phyloP scores from a whole-genome alignment of 148 eudicot species.

The Cornus kousa region DNA sequence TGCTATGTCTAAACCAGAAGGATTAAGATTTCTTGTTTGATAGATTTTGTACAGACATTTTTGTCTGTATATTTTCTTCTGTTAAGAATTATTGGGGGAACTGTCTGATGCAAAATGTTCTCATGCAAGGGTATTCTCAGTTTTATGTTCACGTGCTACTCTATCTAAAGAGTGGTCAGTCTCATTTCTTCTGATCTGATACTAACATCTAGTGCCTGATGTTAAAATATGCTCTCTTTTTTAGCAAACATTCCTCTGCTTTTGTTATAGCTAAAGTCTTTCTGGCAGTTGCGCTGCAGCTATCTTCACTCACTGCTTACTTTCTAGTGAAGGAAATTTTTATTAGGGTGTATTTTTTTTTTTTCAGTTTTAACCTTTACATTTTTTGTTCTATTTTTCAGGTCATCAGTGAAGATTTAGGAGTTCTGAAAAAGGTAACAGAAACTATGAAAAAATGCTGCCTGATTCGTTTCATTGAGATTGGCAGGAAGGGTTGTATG shows the following conservation, averaged over 20 bases:
- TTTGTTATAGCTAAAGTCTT: background rate
- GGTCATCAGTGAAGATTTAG: conserved; percentile 85
- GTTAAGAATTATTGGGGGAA: background rate
- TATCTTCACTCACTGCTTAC: background rate
- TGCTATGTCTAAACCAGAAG: background rate
- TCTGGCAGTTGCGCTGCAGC: background rate
- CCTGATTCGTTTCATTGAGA: background rate
- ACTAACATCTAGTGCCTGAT: background rate
- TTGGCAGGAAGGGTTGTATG: background rate
- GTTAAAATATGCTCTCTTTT: background rate
- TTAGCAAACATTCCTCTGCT: background rate
- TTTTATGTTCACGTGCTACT: background rate
- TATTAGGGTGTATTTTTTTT: background rate
- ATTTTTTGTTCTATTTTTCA: conserved; percentile 36
- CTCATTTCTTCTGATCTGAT: no score
- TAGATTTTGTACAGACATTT: background rate
- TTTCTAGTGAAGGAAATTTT: background rate
- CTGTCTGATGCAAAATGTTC: background rate
- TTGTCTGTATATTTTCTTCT: background rate
- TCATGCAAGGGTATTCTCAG: background rate
- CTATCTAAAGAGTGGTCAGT: background rate
- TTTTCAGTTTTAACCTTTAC: background rate
- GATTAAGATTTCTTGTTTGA: background rate
- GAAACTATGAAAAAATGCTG: conserved; percentile 4
- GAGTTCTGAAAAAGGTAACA: conserved; percentile 87